Evolutionary conservation across 345 rosid genomes (phyloP).

Genomic region (Heritiera littoralis): DNA sequence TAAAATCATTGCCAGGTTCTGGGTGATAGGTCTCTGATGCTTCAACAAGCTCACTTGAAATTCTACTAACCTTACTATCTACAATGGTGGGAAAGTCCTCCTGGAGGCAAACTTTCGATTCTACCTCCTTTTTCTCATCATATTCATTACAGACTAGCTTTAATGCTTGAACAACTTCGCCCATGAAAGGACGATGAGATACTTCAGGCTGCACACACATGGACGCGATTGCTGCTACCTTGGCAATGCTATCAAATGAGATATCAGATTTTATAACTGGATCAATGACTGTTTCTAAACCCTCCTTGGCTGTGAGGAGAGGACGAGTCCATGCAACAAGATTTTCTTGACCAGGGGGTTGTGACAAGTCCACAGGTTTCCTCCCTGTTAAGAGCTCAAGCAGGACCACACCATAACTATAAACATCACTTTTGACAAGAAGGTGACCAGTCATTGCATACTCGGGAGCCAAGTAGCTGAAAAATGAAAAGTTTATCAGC

Average conservation of each 20-base stretch:
- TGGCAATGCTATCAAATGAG: constrained; percentile 48
- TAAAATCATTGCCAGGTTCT: constrained; percentile 14
- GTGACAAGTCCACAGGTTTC: constrained; percentile 70
- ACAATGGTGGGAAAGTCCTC: constrained; percentile 26
- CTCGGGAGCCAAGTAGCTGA: constrained; percentile 73
- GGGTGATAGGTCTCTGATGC: constrained; percentile 26
- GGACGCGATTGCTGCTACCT: constrained; percentile 68
- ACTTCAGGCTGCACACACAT: constrained; percentile 76
- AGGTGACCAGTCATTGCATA: constrained; percentile 83
- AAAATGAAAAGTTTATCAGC: constrained; percentile 6
- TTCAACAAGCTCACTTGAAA: constrained; percentile 37
- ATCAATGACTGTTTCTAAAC: constrained; percentile 51
- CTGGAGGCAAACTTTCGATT: constrained; percentile 22
- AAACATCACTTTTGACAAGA: constrained; percentile 72
- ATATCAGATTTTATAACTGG: constrained; percentile 38
- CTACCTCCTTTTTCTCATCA: constrained; percentile 39
- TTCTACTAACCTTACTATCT: constrained; percentile 25
- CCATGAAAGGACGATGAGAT: constrained; percentile 70
- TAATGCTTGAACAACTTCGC: constrained; percentile 71
- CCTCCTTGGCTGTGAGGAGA: constrained; percentile 51
- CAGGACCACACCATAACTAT: constrained; percentile 77
- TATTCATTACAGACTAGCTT: constrained; percentile 63
- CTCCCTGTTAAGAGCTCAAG: constrained; percentile 68
- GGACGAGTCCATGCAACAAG: constrained; percentile 67
- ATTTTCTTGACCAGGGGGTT: constrained; percentile 68